Evolutionary conservation across 352 stramenopile species (phyloP).

Genomic region (Thalassiosira oceanica): DNA sequence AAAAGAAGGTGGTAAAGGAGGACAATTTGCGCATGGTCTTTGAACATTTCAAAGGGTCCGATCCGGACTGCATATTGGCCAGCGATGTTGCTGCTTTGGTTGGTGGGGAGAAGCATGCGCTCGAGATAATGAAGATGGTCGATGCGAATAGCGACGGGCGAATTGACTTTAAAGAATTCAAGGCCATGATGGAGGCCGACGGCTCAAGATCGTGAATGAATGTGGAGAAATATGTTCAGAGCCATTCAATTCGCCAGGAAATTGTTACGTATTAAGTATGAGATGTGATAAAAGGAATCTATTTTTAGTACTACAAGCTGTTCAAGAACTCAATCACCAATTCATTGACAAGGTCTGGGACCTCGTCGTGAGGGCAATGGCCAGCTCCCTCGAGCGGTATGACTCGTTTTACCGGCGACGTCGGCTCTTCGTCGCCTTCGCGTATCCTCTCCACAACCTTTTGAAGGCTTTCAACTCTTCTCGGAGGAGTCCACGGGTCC

Average conservation of each 20-base stretch:
- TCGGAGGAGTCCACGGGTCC: slow-evolving; percentile 74
- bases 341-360: slow-evolving; percentile 71
- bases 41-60: slow-evolving; percentile 74
- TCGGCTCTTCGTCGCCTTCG: background rate
- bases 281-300: too few species aligned
- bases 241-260: background rate
- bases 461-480: slow-evolving; percentile 64
- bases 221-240: background rate
- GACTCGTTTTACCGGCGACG: slow-evolving; percentile 61
- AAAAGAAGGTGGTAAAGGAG: slow-evolving; percentile 68
- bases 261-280: background rate
- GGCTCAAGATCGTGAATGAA: background rate
- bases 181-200: slow-evolving; percentile 54
- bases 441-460: slow-evolving; percentile 5
- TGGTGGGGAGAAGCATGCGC: slow-evolving; percentile 88
- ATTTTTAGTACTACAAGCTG: too few species aligned
- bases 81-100: slow-evolving; percentile 88
- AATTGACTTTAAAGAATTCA: slow-evolving; percentile 91
- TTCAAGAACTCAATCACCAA: slow-evolving; percentile 78
- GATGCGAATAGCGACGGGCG: slow-evolving; percentile 87
- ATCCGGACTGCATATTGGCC: slow-evolving; percentile 45
- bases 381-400: slow-evolving; percentile 62
- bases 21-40: slow-evolving; percentile 81
- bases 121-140: slow-evolving; percentile 88
- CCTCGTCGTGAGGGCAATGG: slow-evolving; percentile 79